phyloP scores from a whole-genome alignment of 225 moss, liverwort and hornwort species.

The Pseudoscleropodium purum region DNA sequence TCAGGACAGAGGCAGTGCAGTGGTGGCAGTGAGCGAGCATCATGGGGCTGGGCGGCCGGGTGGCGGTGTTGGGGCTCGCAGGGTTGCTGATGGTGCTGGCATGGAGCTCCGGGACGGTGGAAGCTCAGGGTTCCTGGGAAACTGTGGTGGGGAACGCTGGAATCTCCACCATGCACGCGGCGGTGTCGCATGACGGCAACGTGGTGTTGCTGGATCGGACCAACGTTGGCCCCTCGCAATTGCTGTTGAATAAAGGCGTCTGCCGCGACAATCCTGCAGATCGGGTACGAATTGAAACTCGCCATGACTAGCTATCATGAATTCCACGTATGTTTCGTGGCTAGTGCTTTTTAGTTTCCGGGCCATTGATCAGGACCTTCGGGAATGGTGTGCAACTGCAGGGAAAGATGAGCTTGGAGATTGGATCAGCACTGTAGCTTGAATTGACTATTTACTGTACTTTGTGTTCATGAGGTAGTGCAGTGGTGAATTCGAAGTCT shows the following conservation, averaged over 20 bases:
- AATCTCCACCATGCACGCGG: slow-evolving; percentile 42
- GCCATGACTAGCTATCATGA: not conserved
- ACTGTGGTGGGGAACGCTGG: slow-evolving; percentile 42
- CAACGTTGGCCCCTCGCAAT: slow-evolving; percentile 33
- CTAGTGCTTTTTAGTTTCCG: not conserved
- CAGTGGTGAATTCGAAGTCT: too few species aligned
- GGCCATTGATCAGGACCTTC: not conserved
- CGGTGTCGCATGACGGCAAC: slow-evolving; percentile 30
- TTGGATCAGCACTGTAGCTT: not conserved
- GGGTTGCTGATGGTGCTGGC: not conserved
- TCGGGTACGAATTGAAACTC: not conserved
- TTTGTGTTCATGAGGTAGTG: not conserved
- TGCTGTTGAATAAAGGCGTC: not conserved
- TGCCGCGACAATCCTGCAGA: slow-evolving; percentile 41
- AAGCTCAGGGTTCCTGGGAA: slow-evolving; percentile 40
- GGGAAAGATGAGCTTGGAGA: not conserved
- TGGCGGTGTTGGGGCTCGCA: not conserved
- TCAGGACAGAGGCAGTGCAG: slow-evolving; percentile 11
- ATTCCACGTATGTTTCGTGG: too few species aligned
- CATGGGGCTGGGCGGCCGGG: not conserved
- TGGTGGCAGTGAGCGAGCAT: not conserved
- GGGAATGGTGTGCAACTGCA: not conserved
- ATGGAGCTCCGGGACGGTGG: not conserved
- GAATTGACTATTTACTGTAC: not conserved
- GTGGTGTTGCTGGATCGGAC: slow-evolving; percentile 46